Evolutionary conservation across 805 yeast species (phyloP).

Genomic region (Pichia cabralensis): DNA sequence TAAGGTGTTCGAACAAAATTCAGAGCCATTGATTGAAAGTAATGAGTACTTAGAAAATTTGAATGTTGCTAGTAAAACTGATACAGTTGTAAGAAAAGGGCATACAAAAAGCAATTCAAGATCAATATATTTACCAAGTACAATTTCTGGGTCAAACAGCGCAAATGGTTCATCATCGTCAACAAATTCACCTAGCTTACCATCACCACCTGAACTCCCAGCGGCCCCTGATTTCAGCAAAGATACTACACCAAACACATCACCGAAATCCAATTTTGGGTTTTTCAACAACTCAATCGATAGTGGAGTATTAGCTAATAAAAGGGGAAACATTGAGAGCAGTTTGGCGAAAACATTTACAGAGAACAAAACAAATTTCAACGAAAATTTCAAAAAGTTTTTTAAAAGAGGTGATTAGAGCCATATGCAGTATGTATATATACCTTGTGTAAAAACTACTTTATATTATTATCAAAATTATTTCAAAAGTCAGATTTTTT

Average conservation of each 20-base stretch:
- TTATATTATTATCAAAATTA: neutral
- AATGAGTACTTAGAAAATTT: slow-evolving; percentile 19
- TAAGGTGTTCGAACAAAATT: slow-evolving; percentile 24
- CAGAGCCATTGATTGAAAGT: slow-evolving; percentile 21
- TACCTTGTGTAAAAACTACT: too few relatives aligned
- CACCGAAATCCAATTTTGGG: slow-evolving; percentile 9
- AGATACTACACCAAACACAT: neutral
- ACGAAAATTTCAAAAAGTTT: slow-evolving; percentile 59
- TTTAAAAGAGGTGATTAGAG: slow-evolving; percentile 29
- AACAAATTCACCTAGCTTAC: slow-evolving; percentile 7
- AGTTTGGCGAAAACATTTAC: slow-evolving; percentile 34
- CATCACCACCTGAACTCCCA: slow-evolving; percentile 12
- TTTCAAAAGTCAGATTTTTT: too few relatives aligned
- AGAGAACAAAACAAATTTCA: slow-evolving; percentile 55
- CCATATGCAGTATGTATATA: too few relatives aligned
- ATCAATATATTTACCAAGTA: slow-evolving; percentile 11
- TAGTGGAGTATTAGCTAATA: too few relatives aligned
- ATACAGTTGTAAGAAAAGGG: slow-evolving; percentile 1
- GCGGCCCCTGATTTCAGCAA: slow-evolving; percentile 2
- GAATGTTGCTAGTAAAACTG: slow-evolving; percentile 8
- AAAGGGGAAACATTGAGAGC: slow-evolving; percentile 34
- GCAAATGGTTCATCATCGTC: slow-evolving; percentile 6
- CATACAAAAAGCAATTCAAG: slow-evolving; percentile 8
- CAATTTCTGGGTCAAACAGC: slow-evolving; percentile 1
- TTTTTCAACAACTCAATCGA: slow-evolving; percentile 21